Percentiles rank a stretch among this genome's conserved stretches.
These are phyloP conservation scores for Carex kokanica DNA, from an alignment of 176 grass and related monocot genomes.

Conservation along the genomic window DNA sequence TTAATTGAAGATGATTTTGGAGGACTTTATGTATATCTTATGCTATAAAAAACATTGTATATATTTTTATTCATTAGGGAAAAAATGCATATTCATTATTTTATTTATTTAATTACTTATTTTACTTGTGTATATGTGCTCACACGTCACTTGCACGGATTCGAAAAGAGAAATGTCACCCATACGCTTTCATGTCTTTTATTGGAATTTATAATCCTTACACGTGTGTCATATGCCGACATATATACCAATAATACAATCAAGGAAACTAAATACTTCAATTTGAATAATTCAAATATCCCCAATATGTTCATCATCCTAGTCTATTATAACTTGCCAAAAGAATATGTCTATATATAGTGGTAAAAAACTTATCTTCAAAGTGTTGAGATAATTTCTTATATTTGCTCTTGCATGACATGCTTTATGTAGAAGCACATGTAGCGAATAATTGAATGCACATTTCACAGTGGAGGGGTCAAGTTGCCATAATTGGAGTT, in stretches of 20 bases:
- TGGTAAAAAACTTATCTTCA: background rate
- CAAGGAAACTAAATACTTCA: background rate
- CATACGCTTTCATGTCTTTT: background rate
- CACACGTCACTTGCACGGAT: background rate
- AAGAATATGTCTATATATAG: background rate
- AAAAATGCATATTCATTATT: background rate
- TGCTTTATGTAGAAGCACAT: background rate
- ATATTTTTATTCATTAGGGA: background rate
- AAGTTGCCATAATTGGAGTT: too few relatives aligned
- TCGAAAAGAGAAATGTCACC: background rate
- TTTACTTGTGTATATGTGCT: background rate
- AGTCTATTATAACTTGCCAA: background rate
- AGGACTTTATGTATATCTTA: background rate
- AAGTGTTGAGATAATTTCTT: background rate
- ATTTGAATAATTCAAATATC: background rate
- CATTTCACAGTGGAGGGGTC: too few relatives aligned
- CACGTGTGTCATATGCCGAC: background rate
- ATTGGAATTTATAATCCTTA: too few relatives aligned
- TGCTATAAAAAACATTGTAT: background rate
- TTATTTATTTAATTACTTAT: too few relatives aligned
- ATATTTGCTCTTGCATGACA: background rate
- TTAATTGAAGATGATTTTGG: too few relatives aligned
- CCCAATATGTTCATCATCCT: background rate
- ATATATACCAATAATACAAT: background rate
- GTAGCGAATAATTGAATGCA: background rate